Evolutionary conservation across 2,329 filamentous ascomycete species (phyloP).

Genomic region (Trichoderma sp.): DNA sequence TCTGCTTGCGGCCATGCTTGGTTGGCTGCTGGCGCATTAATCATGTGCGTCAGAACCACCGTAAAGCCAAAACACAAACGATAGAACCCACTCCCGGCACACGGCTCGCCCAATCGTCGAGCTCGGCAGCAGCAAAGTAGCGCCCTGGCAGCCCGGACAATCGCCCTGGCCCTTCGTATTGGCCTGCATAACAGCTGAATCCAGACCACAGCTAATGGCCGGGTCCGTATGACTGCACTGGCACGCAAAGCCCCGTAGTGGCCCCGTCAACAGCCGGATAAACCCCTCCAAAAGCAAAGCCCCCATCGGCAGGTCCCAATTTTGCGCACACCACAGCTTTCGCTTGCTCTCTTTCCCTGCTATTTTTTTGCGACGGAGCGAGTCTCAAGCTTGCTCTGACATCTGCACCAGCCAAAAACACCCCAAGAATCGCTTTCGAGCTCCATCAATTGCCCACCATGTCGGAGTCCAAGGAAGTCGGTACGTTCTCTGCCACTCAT

Average conservation of each 20-base stretch:
- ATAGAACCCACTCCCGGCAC: conserved; percentile 17
- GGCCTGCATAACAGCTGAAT: not conserved
- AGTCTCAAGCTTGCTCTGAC: conserved; percentile 22
- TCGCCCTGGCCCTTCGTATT: conserved; percentile 3
- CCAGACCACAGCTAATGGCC: not conserved
- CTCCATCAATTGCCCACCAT: conserved; percentile 41
- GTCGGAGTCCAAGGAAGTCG: conserved; percentile 52
- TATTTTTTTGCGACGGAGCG: conserved; percentile 25
- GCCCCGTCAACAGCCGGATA: conserved; percentile 20
- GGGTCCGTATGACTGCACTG: conserved; percentile 2
- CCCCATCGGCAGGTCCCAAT: conserved; percentile 18
- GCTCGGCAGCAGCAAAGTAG: conserved; percentile 19
- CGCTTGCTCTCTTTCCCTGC: conserved; percentile 9
- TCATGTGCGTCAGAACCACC: conserved; percentile 17
- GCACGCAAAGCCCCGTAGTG: conserved; percentile 22
- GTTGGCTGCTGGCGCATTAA: not conserved
- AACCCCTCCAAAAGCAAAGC: conserved; percentile 28
- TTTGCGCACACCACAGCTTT: conserved; percentile 28
- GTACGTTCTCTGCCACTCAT: conserved; percentile 39
- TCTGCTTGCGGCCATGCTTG: conserved; percentile 1
- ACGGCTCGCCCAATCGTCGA: conserved; percentile 18
- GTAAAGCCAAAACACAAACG: not conserved
- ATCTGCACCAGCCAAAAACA: conserved; percentile 30
- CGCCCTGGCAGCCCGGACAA: conserved; percentile 11
- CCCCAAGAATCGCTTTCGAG: conserved; percentile 17